Evolutionary conservation across 148 eudicot genomes (phyloP).

Genomic region (Mesembryanthemum crystallinum): DNA sequence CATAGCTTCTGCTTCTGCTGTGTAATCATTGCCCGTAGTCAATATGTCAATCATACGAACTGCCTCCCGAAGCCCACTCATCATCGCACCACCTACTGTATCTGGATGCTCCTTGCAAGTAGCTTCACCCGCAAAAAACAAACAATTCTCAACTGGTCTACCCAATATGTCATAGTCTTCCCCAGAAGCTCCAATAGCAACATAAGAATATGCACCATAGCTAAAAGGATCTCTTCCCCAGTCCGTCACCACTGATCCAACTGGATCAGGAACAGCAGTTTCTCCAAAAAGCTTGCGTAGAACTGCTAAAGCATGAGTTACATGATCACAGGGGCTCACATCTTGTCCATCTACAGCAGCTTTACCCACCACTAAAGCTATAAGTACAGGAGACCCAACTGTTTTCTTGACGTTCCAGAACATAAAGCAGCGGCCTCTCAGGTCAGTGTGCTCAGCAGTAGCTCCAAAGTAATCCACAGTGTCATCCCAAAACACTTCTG

Average conservation of each 20-base stretch:
- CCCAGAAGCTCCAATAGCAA: slow-evolving; percentile 95
- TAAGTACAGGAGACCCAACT: slow-evolving; percentile 91
- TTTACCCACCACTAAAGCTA: slow-evolving; percentile 95
- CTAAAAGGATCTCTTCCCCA: slow-evolving; percentile 99
- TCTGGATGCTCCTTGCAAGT: slow-evolving; percentile 99
- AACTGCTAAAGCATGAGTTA: slow-evolving; percentile 70
- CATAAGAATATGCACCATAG: slow-evolving; percentile 96
- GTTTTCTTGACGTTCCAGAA: slow-evolving; percentile 98
- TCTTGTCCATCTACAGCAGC: slow-evolving; percentile 86
- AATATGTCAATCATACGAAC: slow-evolving; percentile 86
- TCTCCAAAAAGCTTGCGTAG: slow-evolving; percentile 87
- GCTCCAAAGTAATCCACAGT: slow-evolving; percentile 98
- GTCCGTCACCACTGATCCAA: slow-evolving; percentile 90
- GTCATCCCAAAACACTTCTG: slow-evolving; percentile 94
- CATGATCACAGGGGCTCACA: slow-evolving; percentile 62
- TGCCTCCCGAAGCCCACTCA: slow-evolving; percentile 99
- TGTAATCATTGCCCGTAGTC: slow-evolving; percentile 72
- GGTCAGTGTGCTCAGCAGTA: slow-evolving; percentile 75
- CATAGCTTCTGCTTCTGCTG: slow-evolving; percentile 84
- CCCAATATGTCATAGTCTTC: slow-evolving; percentile 96
- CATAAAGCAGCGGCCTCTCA: slow-evolving; percentile 93
- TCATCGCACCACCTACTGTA: slow-evolving; percentile 99
- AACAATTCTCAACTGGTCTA: slow-evolving; percentile 82
- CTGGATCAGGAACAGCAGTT: slow-evolving; percentile 68
- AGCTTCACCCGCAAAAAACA: slow-evolving; percentile 99